phyloP scores from a whole-genome alignment of 306 rosid species.

The Dicorynia guianensis region DNA sequence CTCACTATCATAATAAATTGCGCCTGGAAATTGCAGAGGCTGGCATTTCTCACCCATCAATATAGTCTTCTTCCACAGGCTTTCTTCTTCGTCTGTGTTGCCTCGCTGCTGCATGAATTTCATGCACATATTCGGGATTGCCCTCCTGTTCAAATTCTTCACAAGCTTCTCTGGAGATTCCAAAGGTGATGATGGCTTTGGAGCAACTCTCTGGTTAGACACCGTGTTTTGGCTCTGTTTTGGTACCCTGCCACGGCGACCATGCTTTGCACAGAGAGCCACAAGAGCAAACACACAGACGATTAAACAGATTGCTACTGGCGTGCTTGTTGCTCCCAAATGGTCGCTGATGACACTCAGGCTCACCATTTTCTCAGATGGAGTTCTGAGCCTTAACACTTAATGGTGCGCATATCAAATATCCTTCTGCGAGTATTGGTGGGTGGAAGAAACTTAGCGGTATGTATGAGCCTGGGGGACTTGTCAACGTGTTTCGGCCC shows the following conservation, averaged over 20 bases:
- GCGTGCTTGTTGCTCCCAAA: neutral
- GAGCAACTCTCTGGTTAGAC: neutral
- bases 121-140: slow-evolving; percentile 4
- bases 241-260: neutral
- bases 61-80: slow-evolving; percentile 59
- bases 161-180: slow-evolving; percentile 20
- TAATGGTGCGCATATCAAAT: too few relatives aligned
- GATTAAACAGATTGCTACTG: slow-evolving; percentile 18
- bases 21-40: slow-evolving; percentile 56
- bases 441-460: too few relatives aligned
- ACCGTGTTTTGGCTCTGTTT: neutral
- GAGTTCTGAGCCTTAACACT: neutral
- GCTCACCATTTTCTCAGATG: slow-evolving; percentile 33
- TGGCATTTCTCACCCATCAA: slow-evolving; percentile 60
- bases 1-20: slow-evolving; percentile 45
- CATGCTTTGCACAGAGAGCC: slow-evolving; percentile 37
- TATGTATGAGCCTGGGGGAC: too few relatives aligned
- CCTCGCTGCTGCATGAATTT: slow-evolving; percentile 13
- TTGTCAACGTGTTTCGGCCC: too few relatives aligned
- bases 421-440: too few relatives aligned
- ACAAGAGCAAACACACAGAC: slow-evolving; percentile 36
- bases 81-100: slow-evolving; percentile 30
- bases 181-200: slow-evolving; percentile 4
- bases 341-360: neutral
- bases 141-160: slow-evolving; percentile 36